These are phyloP conservation scores for Calocera viscosa DNA, from an alignment of 768 basidiomycete genomes.

Conservation along the genomic window DNA sequence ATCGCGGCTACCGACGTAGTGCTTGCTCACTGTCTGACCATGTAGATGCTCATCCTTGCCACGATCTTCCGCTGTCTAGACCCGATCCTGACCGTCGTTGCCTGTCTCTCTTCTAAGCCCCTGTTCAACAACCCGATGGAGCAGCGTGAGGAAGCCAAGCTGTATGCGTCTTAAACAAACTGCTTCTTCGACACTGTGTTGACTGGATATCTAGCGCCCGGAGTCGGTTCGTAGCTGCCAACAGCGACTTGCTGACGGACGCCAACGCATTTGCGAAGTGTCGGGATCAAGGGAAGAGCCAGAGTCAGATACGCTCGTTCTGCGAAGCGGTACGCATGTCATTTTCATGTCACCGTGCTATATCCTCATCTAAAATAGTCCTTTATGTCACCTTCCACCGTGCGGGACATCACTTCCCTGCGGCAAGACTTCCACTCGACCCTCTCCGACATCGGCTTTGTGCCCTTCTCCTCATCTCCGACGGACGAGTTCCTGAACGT, in stretches of 20 bases:
- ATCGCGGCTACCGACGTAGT: not conserved
- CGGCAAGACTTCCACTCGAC: conserved; percentile 65
- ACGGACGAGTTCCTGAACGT: conserved; percentile 43
- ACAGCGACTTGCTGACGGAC: conserved; percentile 80
- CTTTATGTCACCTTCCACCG: conserved; percentile 60
- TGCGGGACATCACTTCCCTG: conserved; percentile 68
- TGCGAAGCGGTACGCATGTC: conserved; percentile 47
- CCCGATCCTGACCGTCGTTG: conserved; percentile 69
- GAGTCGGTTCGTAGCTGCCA: conserved; percentile 49
- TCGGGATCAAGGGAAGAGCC: conserved; percentile 38
- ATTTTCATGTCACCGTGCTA: not conserved
- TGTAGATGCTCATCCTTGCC: conserved; percentile 77
- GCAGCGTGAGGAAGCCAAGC: conserved; percentile 63
- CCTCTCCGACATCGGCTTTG: conserved; percentile 58
- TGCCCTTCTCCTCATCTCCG: conserved; percentile 38
- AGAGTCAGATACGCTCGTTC: conserved; percentile 46
- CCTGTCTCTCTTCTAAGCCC: conserved; percentile 75
- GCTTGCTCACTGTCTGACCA: conserved; percentile 10
- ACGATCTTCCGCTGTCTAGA: conserved; percentile 72
- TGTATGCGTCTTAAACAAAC: conserved; percentile 32
- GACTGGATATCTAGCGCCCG: conserved; percentile 43
- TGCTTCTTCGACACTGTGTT: not conserved
- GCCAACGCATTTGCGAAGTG: conserved; percentile 61
- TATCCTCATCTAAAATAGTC: conserved; percentile 37
- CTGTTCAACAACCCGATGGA: conserved; percentile 74